Evolutionary conservation across 129 eudicot species (phyloP), one percentile per base, ranked within the genome.

Genomic region (Artemisia annua): DNA sequence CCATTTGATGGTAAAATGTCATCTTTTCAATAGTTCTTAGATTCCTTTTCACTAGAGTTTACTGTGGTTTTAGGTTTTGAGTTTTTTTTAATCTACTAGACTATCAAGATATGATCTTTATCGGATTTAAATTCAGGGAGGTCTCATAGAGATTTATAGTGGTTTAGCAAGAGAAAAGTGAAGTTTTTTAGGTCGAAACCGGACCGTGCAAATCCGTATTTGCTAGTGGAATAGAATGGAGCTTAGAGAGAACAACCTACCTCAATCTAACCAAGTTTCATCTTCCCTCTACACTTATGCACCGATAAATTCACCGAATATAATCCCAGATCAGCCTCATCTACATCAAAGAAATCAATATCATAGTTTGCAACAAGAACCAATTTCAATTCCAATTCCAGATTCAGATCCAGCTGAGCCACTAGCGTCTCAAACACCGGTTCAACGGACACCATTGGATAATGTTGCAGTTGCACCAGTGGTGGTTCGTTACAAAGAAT

Each of bases 401-500:
- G 59, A 71, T 77, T 80, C 86, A 66, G 65, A 70, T 73, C 83
- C 69, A 75, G 46, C 46, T 39, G 66, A 56, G 49, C 75, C 57
- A 26, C 30, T 26, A 19, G 71, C 20, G 68, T 50, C 75, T 65
- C 84, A 62, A 65, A 39, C 78, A 24, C 70, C 39, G 46, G 74
- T 76, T 1, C 77, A 46, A 28, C 71, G 35, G 58, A 65, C 80
- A 4, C 78, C 68, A 7, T 7, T 70, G 13, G 71, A 55, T 11
- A 22, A 32, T 30, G 69, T 69, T 18, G 61, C 66, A 0, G 49
- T 63, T 39, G 46, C 46, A 18, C 43, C 74, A 3, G 30, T 73
- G 63, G 46, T 72, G 9, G 67, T 81, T 11, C 70, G 77, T 5
- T 88, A 91, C 5, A 66, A 86, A 4, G 97, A 91, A 79, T 91